phyloP scores from a whole-genome alignment of 2,329 filamentous ascomycete genomes.

The Aotearoamyces nothofagi region DNA sequence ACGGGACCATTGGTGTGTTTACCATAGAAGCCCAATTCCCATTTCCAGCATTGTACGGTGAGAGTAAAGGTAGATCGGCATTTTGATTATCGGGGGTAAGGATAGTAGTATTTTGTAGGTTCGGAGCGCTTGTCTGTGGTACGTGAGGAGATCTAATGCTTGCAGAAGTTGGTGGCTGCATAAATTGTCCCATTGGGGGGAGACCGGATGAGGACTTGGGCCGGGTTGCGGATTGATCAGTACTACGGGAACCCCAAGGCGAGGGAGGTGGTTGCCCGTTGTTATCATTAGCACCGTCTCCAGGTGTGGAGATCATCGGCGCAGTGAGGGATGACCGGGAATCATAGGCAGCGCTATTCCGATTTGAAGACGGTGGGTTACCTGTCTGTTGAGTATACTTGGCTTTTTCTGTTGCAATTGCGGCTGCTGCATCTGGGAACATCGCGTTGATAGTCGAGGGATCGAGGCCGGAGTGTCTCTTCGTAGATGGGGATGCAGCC shows the following conservation, averaged over 20 bases:
- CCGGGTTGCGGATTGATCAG: conserved; percentile 35
- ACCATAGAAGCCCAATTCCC: conserved; percentile 98
- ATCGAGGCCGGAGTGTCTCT: conserved; percentile 91
- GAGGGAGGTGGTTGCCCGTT: conserved; percentile 54
- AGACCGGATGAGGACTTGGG: conserved; percentile 72
- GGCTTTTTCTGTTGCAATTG: conserved; percentile 96
- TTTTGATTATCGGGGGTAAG: conserved; percentile 53
- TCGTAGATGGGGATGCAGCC: conserved; percentile 61
- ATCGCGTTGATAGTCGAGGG: conserved; percentile 91
- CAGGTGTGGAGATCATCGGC: conserved; percentile 58
- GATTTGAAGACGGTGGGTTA: conserved; percentile 76
- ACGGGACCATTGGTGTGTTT: conserved; percentile 89
- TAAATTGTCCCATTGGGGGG: conserved; percentile 86
- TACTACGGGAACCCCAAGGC: conserved; percentile 53
- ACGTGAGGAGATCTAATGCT: conserved; percentile 68
- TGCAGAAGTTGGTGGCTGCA: conserved; percentile 62
- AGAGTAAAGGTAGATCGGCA: conserved; percentile 68
- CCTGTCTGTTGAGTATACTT: conserved; percentile 95
- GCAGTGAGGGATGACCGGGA: conserved; percentile 57
- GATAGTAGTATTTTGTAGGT: conserved; percentile 74
- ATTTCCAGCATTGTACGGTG: conserved; percentile 64
- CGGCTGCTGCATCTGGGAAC: conserved; percentile 96
- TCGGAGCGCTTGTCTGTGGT: conserved; percentile 46
- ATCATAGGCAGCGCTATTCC: conserved; percentile 74
- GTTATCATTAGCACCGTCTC: conserved; percentile 41